A percentile compares a stretch with the other conserved stretches of the same genome.
Evolutionary conservation across 208 protist species (phyloP).

Genomic region (Phytomonas sp.): DNA sequence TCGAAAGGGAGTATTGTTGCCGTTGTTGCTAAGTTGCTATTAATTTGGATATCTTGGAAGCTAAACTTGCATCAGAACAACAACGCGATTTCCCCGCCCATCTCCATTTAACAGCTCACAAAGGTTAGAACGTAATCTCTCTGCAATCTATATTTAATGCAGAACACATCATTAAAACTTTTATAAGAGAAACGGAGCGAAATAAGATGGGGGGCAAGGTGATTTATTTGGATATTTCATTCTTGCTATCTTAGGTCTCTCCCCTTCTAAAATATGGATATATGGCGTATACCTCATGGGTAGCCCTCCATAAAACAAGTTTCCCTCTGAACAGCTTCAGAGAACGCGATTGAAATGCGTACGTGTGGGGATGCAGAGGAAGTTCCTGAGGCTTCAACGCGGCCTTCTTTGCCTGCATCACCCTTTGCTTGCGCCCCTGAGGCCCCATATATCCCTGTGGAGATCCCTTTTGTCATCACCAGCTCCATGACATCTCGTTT

Average conservation of each 20-base stretch:
- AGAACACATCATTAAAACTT: too few relatives aligned
- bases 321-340: slow-evolving; percentile 33
- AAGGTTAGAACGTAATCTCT: too few relatives aligned
- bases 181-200: too few relatives aligned
- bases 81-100: too few relatives aligned
- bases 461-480: slow-evolving; percentile 12
- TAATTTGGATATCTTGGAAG: too few relatives aligned
- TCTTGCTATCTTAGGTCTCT: slow-evolving; percentile 2
- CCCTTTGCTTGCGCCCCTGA: too few relatives aligned
- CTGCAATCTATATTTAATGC: too few relatives aligned
- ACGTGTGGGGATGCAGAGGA: not conserved
- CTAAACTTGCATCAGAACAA: too few relatives aligned
- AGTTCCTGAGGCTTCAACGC: not conserved
- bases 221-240: not conserved
- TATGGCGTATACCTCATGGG: slow-evolving; percentile 5
- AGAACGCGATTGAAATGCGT: slow-evolving; percentile 50
- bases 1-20: too few relatives aligned
- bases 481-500: slow-evolving; percentile 21
- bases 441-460: not conserved
- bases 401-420: not conserved
- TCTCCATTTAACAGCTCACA: too few relatives aligned
- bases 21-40: too few relatives aligned
- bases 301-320: slow-evolving; percentile 45
- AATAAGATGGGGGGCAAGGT: too few relatives aligned
- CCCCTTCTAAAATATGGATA: not conserved